Percentiles rank a stretch among this genome's conserved stretches.
Conservation (phyloP, 2,329 filamentous ascomycete genomes). For the Botrytis deweyae region DNA sequence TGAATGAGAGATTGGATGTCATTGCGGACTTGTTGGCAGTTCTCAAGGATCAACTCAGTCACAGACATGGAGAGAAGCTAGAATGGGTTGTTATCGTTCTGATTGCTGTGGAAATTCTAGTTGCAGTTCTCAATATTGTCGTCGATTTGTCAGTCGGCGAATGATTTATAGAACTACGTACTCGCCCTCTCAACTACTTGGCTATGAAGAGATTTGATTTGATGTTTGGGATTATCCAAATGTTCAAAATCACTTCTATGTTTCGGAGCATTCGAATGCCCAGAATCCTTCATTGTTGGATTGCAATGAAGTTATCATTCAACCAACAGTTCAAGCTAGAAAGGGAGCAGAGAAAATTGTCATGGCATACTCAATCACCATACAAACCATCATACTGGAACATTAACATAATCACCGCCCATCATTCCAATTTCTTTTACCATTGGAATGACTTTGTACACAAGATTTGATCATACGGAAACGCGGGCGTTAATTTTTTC, state of each 20-base stretch:
- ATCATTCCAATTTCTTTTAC: neutral
- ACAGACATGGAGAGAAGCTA: conserved; percentile 85
- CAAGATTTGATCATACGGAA: neutral
- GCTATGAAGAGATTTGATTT: neutral
- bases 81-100: conserved; percentile 95
- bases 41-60: conserved; percentile 90
- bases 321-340: neutral
- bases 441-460: neutral
- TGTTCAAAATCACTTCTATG: neutral
- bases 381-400: neutral
- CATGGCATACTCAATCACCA: neutral
- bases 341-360: neutral
- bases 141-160: conserved; percentile 80
- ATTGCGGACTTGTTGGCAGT: conserved; percentile 92
- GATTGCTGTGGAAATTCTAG: conserved; percentile 91
- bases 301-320: neutral
- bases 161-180: neutral
- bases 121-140: conserved; percentile 90
- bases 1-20: conserved; percentile 88
- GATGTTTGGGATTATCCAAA: neutral
- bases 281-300: neutral
- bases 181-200: neutral
- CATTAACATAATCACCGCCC: neutral
- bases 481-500: neutral
- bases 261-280: neutral